A percentile compares a stretch with the other conserved stretches of the same genome.
These are phyloP conservation scores for Wallacemonas sp. DNA, from an alignment of 208 protist genomes.

Conservation along the genomic window DNA sequence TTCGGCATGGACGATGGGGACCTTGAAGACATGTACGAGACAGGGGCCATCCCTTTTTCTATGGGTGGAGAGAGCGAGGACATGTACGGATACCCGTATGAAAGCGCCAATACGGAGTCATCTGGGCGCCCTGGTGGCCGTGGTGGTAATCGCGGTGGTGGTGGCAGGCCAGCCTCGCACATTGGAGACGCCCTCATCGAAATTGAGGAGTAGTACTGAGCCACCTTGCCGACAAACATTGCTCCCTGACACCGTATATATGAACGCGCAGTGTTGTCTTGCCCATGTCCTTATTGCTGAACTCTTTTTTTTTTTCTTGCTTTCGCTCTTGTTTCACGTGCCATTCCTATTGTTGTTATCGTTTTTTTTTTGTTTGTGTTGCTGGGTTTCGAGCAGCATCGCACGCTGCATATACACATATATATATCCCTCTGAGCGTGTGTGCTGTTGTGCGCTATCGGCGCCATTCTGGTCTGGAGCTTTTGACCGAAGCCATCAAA, in stretches of 20 bases:
- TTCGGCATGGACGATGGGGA: slow-evolving; percentile 75
- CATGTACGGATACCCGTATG: slow-evolving; percentile 4
- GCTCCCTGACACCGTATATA: too few species aligned
- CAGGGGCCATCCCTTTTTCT: slow-evolving; percentile 4
- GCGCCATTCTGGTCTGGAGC: too few species aligned
- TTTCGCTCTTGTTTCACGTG: background rate
- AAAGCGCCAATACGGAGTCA: background rate
- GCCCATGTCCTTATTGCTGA: background rate
- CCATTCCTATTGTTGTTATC: background rate
- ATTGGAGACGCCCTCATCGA: slow-evolving; percentile 71
- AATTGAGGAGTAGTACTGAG: slow-evolving; percentile 72
- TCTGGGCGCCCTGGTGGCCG: background rate
- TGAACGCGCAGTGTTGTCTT: too few species aligned
- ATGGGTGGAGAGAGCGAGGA: slow-evolving; percentile 15
- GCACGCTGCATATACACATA: background rate
- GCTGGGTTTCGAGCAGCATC: too few species aligned
- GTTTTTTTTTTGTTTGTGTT: slow-evolving; percentile 15
- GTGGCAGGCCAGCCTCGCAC: background rate
- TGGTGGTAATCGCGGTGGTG: background rate
- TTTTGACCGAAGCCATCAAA: too few species aligned
- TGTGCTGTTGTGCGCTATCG: too few species aligned
- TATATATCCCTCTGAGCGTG: background rate
- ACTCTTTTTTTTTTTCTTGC: background rate
- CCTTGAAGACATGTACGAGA: slow-evolving; percentile 82
- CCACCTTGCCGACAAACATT: too few species aligned